Percentiles rank a stretch among this genome's conserved stretches.
Evolutionary conservation across 768 basidiomycete species (phyloP).

Genomic region (Holtermannia corniformis): DNA sequence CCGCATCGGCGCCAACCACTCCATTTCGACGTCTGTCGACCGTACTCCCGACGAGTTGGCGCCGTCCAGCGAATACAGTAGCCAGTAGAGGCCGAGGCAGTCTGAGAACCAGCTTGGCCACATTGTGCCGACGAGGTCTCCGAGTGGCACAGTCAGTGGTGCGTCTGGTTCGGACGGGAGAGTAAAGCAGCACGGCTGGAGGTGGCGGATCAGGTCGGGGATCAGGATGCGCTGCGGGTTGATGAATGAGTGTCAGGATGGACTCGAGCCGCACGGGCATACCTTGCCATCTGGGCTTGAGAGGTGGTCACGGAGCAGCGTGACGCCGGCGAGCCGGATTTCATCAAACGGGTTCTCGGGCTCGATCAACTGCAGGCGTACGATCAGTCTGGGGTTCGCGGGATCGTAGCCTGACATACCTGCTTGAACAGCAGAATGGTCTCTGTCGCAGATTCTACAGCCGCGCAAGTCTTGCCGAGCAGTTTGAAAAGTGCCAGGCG

Average conservation of each 20-base stretch:
- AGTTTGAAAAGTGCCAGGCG: constrained; percentile 21
- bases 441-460: not conserved
- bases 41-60: not conserved
- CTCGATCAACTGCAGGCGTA: constrained; percentile 16
- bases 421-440: constrained; percentile 19
- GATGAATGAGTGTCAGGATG: not conserved
- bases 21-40: not conserved
- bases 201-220: not conserved
- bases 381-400: not conserved
- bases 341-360: constrained; percentile 25
- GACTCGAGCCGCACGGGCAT: no score
- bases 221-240: not conserved
- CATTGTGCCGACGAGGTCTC: constrained; percentile 3
- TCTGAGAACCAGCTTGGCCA: constrained; percentile 14
- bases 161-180: constrained; percentile 1
- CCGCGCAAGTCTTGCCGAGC: constrained; percentile 9
- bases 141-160: constrained; percentile 1
- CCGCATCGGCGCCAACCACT: not conserved
- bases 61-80: constrained; percentile 2
- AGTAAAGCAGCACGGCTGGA: constrained; percentile 1
- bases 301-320: constrained; percentile 16
- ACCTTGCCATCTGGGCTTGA: not conserved
- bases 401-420: constrained; percentile 6
- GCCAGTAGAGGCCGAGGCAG: constrained; percentile 6
- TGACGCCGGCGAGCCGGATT: constrained; percentile 14